Base-by-base conservation (phyloP, 1,284 basidiomycete genomes). In the Amylostereum chailletii region DNA sequence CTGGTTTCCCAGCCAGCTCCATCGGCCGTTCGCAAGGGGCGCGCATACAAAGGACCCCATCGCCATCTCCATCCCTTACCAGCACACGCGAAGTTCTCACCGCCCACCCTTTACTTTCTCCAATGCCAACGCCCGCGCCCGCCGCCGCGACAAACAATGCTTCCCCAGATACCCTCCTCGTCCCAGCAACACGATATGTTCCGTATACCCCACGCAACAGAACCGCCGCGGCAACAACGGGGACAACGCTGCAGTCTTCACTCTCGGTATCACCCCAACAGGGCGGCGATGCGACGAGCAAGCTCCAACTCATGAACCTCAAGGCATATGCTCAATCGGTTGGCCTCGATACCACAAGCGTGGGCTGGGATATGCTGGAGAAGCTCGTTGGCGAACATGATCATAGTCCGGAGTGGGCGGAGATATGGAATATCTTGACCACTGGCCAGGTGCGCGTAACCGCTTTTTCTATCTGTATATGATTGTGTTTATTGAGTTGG, bases 311-410 rank as follows among this genome's bases (percentile, higher is more conserved):
- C 19, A 84, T 90, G 68, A 86, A 83, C 59, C 69, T 94, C 51
- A 92, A 89, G 65, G 81, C 88, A 1, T 83, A 83, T 2, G 85
- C 82, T 1, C 90, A 94, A 64, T 71, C 71, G 51, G 74, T 89
- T 19, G 89, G 89, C 0, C 66, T 91, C 42, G 84, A 83, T 51
- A 74, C 76, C 29, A 76, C 73, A 26, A 85, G 79, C 50, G 67
- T 89, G 42, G 91, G 91, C 1, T 92, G 89, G 89, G 79, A 79
- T 19, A 89, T 94, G 45, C 70, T 94, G 43, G 90, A 94, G 65
- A 81, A 79, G 54, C 71, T 94, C 27, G 77, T 86, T 3, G 72
- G 72, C 26, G 83, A 86, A 54, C 77, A 75, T 2, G 81, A 86
- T 53, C 68, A 71, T 45, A 67, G 65, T 10, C 60, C 69, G 6